phyloP scores from a whole-genome alignment of 805 yeast genomes.

The Ogataea paradorogensis region DNA sequence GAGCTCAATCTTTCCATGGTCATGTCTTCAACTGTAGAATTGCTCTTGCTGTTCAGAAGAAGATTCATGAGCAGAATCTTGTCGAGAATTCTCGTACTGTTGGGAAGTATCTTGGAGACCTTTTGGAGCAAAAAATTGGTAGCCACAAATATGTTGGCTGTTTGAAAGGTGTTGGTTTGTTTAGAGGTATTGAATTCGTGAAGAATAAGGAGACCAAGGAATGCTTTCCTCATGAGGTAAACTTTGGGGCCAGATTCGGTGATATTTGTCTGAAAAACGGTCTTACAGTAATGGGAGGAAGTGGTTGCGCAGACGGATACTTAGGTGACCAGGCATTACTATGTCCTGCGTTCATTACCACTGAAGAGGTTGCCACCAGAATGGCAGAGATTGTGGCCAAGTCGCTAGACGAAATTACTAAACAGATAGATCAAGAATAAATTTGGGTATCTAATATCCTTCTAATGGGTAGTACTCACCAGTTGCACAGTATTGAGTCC shows the following conservation, averaged over 20 bases:
- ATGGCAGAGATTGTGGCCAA: conserved; percentile 13
- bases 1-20: conserved; percentile 47
- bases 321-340: conserved; percentile 46
- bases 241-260: conserved; percentile 33
- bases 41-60: conserved; percentile 42
- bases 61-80: conserved; percentile 34
- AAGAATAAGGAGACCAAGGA: conserved; percentile 42
- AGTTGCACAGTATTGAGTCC: not conserved
- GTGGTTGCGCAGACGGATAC: conserved; percentile 38
- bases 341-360: conserved; percentile 44
- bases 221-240: conserved; percentile 35
- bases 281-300: conserved; percentile 38
- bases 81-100: conserved; percentile 36
- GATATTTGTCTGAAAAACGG: conserved; percentile 39
- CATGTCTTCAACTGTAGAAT: conserved; percentile 43
- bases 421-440: not conserved
- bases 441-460: not conserved
- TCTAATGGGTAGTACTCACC: not conserved
- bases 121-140: conserved; percentile 26
- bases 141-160: conserved; percentile 39
- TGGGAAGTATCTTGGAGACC: conserved; percentile 40
- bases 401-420: conserved; percentile 10
- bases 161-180: conserved; percentile 49
- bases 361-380: conserved; percentile 36
- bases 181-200: conserved; percentile 50